Percentiles rank a stretch among this genome's conserved stretches.
Evolutionary conservation across 2,329 filamentous ascomycete species (phyloP).

Genomic region (Nemania bipapillata): DNA sequence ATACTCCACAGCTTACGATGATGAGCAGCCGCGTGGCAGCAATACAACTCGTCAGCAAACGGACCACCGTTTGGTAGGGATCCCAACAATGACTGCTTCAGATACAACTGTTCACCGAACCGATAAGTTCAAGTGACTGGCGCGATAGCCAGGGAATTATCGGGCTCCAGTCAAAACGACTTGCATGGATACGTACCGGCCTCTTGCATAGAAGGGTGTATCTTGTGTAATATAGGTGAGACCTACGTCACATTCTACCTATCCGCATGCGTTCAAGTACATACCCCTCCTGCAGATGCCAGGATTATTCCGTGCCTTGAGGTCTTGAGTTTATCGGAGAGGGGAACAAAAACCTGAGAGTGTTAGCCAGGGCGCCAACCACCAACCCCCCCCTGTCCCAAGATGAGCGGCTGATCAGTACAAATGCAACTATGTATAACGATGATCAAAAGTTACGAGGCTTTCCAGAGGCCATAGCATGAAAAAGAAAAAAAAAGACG

Average conservation of each 20-base stretch:
- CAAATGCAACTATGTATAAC: background rate
- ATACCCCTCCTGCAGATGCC: slow-evolving; percentile 11
- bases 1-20: background rate
- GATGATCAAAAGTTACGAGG: too few species aligned
- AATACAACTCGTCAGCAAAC: background rate
- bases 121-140: background rate
- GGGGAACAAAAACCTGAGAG: background rate
- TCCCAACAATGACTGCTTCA: background rate
- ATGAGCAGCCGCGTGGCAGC: background rate
- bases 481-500: too few species aligned
- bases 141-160: background rate
- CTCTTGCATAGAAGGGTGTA: background rate
- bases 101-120: background rate
- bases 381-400: background rate
- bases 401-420: background rate
- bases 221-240: background rate
- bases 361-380: background rate
- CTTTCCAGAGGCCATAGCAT: too few species aligned
- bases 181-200: background rate
- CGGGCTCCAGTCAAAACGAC: too few species aligned
- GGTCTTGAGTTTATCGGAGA: background rate
- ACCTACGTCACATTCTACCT: slow-evolving; percentile 9
- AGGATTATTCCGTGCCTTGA: background rate
- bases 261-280: background rate
- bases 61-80: background rate